phyloP scores from a whole-genome alignment of 73 alveolate species.

The Urostyla sp. region DNA sequence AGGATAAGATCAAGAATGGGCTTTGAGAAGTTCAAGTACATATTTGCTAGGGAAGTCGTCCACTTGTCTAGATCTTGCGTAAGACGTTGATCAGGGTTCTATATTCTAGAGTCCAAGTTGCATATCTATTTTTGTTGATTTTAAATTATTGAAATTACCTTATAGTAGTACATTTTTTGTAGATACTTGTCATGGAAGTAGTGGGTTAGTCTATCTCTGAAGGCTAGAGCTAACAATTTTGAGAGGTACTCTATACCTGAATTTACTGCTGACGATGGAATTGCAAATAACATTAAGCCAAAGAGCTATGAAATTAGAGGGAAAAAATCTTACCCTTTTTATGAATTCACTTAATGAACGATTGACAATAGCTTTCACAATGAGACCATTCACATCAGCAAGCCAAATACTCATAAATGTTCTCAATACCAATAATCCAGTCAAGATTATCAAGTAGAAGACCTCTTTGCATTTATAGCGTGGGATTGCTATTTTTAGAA shows the following conservation, averaged over 20 bases:
- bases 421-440: conserved; percentile 80
- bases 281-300: conserved; percentile 78
- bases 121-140: conserved; percentile 27
- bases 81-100: conserved; percentile 90
- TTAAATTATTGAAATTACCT: conserved; percentile 32
- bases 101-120: conserved; percentile 84
- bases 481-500: conserved; percentile 84
- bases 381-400: conserved; percentile 88
- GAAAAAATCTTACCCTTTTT: conserved; percentile 49
- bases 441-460: conserved; percentile 67
- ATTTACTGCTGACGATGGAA: conserved; percentile 92
- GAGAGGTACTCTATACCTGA: conserved; percentile 80
- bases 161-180: conserved; percentile 86
- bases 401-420: conserved; percentile 87
- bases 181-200: conserved; percentile 82
- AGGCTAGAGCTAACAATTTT: conserved; percentile 81
- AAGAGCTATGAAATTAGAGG: conserved; percentile 68
- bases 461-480: conserved; percentile 67
- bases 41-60: conserved; percentile 81
- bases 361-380: conserved; percentile 86
- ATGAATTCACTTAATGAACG: conserved; percentile 26
- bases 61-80: conserved; percentile 92
- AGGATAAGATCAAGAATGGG: conserved; percentile 89
- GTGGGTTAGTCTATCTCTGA: conserved; percentile 82
- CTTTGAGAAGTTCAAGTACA: conserved; percentile 85